Base-by-base conservation (phyloP, 2,329 filamentous ascomycete species). In the Dothideomycetidae sp. region DNA sequence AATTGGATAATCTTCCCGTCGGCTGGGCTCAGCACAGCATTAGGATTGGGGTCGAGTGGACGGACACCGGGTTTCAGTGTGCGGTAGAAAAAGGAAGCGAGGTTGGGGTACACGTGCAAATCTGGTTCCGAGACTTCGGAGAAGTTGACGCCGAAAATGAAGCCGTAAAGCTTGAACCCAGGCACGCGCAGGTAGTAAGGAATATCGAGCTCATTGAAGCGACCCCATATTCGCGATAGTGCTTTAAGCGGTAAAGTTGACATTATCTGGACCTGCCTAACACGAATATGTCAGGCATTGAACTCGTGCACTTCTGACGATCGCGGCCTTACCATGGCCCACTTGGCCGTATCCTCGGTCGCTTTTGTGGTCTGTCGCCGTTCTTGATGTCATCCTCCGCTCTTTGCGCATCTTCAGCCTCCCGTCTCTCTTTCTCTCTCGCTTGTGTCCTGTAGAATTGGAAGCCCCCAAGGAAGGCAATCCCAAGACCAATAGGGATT, bases 21-120 rank as follows among this genome's bases (percentile, higher is more conserved):
- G 4, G 90, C 75, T 1, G 90, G 92, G 1, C 84, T 90, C 5
- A 96, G 64, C 4, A 98, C 63, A 7, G 84, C 81, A 51, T 81
- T 78, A 1, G 73, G 71, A 48, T 88, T 75, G 2, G 82, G 74
- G 52, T 96, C 84, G 10, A 98, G 67, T 1, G 86, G 86, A 16
- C 90, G 78, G 10, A 71, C 75, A 21, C 86, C 88, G 4, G 88
- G 84, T 57, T 94, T 96, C 42, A 98, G 68, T 1, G 78, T 84
- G 44, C 90, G 83, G 59, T 96, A 98, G 67, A 98, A 98, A 68
- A 98, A 98, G 41, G 88, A 75, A 4, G 88, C 84, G 29, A 98
- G 74, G 54, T 98, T 98, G 13, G 85, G 82, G 56, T 90, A 98
- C 33, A 72, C 73, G 55, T 82, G 85, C 13, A 98, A 73, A 51